A percentile compares a stretch with the other conserved stretches of the same genome.
phyloP scores from a whole-genome alignment of 2,329 filamentous ascomycete species.

The Talaromyces sp. region DNA sequence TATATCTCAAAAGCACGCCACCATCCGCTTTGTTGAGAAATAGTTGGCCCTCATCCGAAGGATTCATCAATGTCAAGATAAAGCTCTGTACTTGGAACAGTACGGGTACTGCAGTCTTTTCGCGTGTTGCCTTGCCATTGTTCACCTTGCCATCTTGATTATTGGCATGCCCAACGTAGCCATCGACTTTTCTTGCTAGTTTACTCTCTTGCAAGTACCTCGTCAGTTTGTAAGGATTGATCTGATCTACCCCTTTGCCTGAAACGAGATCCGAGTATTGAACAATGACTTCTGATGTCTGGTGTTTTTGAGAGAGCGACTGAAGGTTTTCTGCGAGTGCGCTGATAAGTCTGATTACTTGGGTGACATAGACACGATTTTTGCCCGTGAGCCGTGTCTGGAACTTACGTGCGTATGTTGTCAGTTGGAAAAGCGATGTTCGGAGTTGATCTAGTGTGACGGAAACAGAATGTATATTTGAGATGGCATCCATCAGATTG shows the following conservation, averaged over 20 bases:
- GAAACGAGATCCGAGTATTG: conserved; percentile 69
- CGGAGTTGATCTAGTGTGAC: conserved; percentile 71
- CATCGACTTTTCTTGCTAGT: conserved; percentile 88
- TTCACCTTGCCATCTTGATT: background rate
- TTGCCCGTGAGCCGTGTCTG: conserved; percentile 84
- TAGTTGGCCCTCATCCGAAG: conserved; percentile 64
- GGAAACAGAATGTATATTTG: conserved; percentile 77
- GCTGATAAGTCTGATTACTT: conserved; percentile 78
- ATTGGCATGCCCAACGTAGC: conserved; percentile 67
- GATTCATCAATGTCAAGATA: conserved; percentile 78
- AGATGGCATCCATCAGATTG: conserved; percentile 93
- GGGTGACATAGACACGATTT: conserved; percentile 86
- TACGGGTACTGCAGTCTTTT: conserved; percentile 47
- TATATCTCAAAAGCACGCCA: conserved; percentile 68
- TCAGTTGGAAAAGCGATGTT: conserved; percentile 70
- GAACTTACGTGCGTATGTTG: conserved; percentile 80
- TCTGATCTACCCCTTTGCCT: conserved; percentile 86
- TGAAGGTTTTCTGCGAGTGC: conserved; percentile 70
- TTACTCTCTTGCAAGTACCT: conserved; percentile 89
- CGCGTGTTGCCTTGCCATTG: conserved; percentile 17
- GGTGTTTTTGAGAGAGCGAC: conserved; percentile 38
- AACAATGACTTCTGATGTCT: conserved; percentile 63
- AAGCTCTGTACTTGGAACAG: conserved; percentile 66
- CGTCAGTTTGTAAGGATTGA: conserved; percentile 86
- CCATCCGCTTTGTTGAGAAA: conserved; percentile 52